A percentile compares a stretch with the other conserved stretches of the same genome.
These are phyloP conservation scores for Evansstolkia leycettana DNA, from an alignment of 495 filamentous ascomycete genomes.

Conservation along the genomic window DNA sequence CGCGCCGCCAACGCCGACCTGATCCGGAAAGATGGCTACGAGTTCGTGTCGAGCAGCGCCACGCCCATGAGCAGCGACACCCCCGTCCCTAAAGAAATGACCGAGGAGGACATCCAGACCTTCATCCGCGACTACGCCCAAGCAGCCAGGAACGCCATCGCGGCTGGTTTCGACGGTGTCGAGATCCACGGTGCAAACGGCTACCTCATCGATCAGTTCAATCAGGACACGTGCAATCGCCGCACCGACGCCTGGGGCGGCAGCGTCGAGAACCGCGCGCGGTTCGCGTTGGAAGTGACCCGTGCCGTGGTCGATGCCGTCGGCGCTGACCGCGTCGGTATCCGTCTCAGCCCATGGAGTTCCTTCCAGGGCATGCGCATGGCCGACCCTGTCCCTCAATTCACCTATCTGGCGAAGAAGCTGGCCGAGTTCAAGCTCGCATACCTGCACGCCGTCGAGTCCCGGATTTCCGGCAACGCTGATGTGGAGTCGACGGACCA, in stretches of 20 bases:
- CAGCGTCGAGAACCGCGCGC: constrained; percentile 56
- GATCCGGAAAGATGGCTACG: constrained; percentile 20
- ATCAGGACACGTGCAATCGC: constrained; percentile 47
- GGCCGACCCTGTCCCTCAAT: constrained; percentile 50
- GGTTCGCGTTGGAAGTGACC: constrained; percentile 52
- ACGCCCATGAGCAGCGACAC: constrained; percentile 22
- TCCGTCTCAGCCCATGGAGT: constrained; percentile 54
- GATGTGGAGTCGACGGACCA: constrained; percentile 29
- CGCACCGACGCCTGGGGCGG: constrained; percentile 59
- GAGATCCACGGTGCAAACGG: constrained; percentile 68
- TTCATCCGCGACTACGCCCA: constrained; percentile 45
- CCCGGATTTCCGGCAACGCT: constrained; percentile 33
- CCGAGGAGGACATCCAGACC: constrained; percentile 41
- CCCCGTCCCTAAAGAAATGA: constrained; percentile 35
- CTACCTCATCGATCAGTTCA: constrained; percentile 66
- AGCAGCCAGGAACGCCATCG: constrained; percentile 50
- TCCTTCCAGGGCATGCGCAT: constrained; percentile 59
- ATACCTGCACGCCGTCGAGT: constrained; percentile 54
- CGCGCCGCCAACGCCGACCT: constrained; percentile 35
- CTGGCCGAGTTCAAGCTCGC: constrained; percentile 45
- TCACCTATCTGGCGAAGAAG: constrained; percentile 40
- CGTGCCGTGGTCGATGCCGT: constrained; percentile 51
- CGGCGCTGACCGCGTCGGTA: constrained; percentile 47
- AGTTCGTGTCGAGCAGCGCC: constrained; percentile 38
- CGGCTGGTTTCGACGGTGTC: constrained; percentile 65